Base-by-base conservation (phyloP, 2,329 filamentous ascomycete species). In the Mariannaea elegans region DNA sequence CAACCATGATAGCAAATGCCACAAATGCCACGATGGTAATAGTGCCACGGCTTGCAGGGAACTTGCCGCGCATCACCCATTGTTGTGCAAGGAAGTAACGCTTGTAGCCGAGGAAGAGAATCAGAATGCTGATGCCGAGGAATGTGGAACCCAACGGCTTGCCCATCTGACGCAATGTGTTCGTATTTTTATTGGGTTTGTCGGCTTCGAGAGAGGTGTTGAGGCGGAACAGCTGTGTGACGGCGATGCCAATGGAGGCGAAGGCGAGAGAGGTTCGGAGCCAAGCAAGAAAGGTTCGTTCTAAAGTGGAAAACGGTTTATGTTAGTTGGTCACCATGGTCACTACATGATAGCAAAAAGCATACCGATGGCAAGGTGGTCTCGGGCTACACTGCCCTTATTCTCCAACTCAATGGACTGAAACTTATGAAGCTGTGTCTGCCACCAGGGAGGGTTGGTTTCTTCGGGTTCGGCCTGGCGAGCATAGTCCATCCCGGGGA, bases 221-320 rank as follows among this genome's bases (percentile, higher is more conserved):
- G 57, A 95, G 87, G 23, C 92, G 89, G 78, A 95, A 94, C 46
- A 95, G 86, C 74, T 95, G 92, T 1, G 92, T 94, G 38, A 95
- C 85, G 41, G 91, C 92, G 60, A 95, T 91, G 57, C 92, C 92
- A 66, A 95, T 94, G 31, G 86, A 90, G 10, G 91, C 90, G 71
- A 95, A 95, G 21, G 90, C 88, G 32, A 95, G 84, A 2, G 90
- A 93, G 3, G 92, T 95, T 51, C 92, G 86, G 41, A 95, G 83
- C 92, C 92, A 95, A 54, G 92, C 92, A 29, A 95, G 85, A 75
- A 94, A 95, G 0, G 92, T 95, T 18, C 92, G 85, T 77, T 95
- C 92, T 93, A 66, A 14, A 31, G 16, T 21, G 4, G 9, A 7
- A n/a, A 14, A 18, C 13, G 21, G 16, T 24, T 44, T 14, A n/a